Percentiles rank a stretch among this genome's conserved stretches.
Conservation (phyloP, 768 basidiomycete species). For the Boletus fagicola region DNA sequence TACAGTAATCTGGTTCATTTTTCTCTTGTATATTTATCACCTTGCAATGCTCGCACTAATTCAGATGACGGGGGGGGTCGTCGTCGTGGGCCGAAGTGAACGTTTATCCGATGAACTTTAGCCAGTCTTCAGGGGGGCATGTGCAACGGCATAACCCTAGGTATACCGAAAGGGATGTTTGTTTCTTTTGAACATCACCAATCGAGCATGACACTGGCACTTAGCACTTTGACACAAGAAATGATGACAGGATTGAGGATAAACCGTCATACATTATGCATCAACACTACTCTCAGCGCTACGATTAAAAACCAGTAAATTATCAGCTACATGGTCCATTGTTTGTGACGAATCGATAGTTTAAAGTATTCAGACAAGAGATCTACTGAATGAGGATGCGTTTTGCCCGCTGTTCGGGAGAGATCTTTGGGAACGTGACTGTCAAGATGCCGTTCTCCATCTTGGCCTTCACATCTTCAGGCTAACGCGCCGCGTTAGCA, state of each 20-base stretch:
- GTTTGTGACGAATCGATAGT: background rate
- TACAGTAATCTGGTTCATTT: background rate
- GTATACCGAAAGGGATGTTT: too few relatives aligned
- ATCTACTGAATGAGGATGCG: conserved; percentile 31
- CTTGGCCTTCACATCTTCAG: conserved; percentile 44
- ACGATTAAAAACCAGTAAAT: background rate
- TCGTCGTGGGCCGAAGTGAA: too few relatives aligned
- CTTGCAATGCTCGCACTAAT: too few relatives aligned
- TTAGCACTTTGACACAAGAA: background rate
- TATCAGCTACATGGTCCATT: background rate
- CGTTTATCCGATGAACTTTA: too few relatives aligned
- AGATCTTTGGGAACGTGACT: conserved; percentile 47
- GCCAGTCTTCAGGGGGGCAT: too few relatives aligned
- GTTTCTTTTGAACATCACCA: background rate
- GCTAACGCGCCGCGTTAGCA: conserved; percentile 23
- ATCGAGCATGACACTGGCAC: background rate
- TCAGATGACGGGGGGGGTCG: too few relatives aligned
- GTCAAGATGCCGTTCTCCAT: conserved; percentile 49
- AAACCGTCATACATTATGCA: background rate
- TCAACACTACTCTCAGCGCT: background rate
- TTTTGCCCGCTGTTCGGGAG: conserved; percentile 40
- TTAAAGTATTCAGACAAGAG: background rate
- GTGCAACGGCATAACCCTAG: too few relatives aligned
- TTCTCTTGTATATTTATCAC: background rate
- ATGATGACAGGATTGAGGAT: background rate